Evolutionary conservation across 352 stramenopile species (phyloP).

Genomic region (Globisporangium yorkense): DNA sequence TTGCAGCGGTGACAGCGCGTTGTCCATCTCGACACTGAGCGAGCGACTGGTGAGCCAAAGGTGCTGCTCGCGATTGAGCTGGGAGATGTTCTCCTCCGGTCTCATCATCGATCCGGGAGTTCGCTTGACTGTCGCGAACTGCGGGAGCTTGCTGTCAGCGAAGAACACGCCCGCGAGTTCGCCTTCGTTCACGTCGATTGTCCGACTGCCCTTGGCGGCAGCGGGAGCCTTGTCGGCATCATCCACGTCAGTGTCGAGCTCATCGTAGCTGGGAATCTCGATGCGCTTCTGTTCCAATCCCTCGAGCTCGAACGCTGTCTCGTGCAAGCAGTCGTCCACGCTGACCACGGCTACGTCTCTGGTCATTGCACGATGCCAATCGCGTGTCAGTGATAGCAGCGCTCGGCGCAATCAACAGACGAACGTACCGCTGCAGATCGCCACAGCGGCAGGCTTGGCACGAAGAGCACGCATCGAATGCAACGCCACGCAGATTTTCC

Average conservation of each 20-base stretch:
- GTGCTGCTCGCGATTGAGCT: not conserved
- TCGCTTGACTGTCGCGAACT: not conserved
- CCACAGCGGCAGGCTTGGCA: not conserved
- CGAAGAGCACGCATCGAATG: not conserved
- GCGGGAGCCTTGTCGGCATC: not conserved
- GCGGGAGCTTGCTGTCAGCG: slow-evolving; percentile 7
- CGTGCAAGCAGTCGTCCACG: too few relatives aligned
- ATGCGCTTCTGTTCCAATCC: too few relatives aligned
- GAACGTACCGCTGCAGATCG: not conserved
- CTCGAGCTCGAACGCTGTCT: too few relatives aligned
- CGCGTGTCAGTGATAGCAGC: too few relatives aligned
- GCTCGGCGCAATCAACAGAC: not conserved
- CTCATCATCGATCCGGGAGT: too few relatives aligned
- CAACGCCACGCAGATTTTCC: not conserved
- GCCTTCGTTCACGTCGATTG: not conserved
- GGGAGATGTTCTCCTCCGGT: not conserved
- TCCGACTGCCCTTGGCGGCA: not conserved
- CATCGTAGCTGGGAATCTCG: too few relatives aligned
- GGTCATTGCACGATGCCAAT: too few relatives aligned
- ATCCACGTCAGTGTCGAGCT: not conserved
- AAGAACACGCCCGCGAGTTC: slow-evolving; percentile 15
- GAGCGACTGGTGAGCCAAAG: slow-evolving; percentile 12
- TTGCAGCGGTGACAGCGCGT: not conserved
- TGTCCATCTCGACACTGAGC: slow-evolving; percentile 1
- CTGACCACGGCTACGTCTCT: too few relatives aligned